Evolutionary conservation across 306 rosid species (phyloP), one percentile per base, ranked within the genome.

Genomic region (Sicyos edulis): DNA sequence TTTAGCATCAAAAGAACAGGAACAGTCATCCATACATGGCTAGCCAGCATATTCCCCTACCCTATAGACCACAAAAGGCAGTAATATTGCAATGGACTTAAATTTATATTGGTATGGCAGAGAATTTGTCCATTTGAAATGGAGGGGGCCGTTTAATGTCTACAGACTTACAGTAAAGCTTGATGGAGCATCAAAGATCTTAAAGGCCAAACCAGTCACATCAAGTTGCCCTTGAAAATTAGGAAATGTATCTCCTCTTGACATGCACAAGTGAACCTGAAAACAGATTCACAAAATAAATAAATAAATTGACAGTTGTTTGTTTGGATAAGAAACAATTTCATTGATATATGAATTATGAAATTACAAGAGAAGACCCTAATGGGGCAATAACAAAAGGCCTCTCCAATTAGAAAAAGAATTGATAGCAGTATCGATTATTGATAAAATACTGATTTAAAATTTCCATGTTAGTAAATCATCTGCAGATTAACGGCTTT

Each of bases 191-290:
- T 81, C 90, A 75, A 64, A 78, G 79, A 86, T 78, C 77, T 86
- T 91, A 84, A 93, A 93, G 77, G 85, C 88, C 90, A 88, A 75
- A 69, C 95, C 97, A 0, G 78, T 87, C 79, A 88, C 87, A 19
- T 93, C 91, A 83, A 90, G 92, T 78, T 86, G 98, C 78, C 98
- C 98, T 47, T 93, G 87, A 78, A 88, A 83, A 80, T 90, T 90
- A 42, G 96, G 96, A 82, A 93, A 93, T 55, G 82, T 80, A 82
- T 90, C 98, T 81, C 89, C 96, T 56, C 78, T 83, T 67, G 97
- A 88, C 98, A 93, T 75, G 87, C 96, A 88, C 80, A 92, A 57
- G 79, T 90, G 96, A 84, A 92, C 92, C 98, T 92, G 84, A 58
- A 74, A 77, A 76, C 68, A 75, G 17, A 71, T 53, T 40, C 50